These are phyloP conservation scores for Pythium aristosporum DNA, from an alignment of 352 stramenopile species.

Conservation along the genomic window DNA sequence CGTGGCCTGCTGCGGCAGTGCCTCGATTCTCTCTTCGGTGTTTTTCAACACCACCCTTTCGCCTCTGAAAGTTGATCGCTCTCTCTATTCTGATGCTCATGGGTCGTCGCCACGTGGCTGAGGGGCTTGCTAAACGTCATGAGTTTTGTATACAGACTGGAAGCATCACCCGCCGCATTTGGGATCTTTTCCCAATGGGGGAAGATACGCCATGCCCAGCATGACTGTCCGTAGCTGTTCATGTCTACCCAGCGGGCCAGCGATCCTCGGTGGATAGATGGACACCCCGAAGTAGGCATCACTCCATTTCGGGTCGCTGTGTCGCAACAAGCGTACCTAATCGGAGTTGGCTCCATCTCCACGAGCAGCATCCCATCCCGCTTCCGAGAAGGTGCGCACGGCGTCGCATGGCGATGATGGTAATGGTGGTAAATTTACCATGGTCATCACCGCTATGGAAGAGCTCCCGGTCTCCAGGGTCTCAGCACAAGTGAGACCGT, in stretches of 20 bases:
- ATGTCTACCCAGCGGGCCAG: no score
- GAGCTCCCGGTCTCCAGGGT: no score
- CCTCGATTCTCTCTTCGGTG: slow-evolving; percentile 56
- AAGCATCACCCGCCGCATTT: not conserved
- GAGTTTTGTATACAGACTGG: not conserved
- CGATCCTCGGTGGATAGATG: no score
- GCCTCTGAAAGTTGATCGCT: slow-evolving; percentile 17
- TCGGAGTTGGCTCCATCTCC: not conserved
- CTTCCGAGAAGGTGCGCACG: not conserved
- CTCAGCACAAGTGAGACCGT: no score
- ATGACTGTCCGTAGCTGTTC: no score
- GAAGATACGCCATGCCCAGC: no score
- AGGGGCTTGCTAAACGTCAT: not conserved
- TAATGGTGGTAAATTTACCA: no score
- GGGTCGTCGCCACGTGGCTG: not conserved
- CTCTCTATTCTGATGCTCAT: not conserved
- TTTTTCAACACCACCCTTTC: slow-evolving; percentile 88
- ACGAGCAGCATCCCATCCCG: not conserved
- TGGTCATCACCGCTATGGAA: not conserved
- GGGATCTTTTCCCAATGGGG: no score
- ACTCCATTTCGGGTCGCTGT: not conserved
- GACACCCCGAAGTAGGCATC: not conserved
- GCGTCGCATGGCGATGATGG: not conserved
- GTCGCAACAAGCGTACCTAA: not conserved
- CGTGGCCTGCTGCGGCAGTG: not conserved